Evolutionary conservation across 2,329 filamentous ascomycete genomes (phyloP).

Genomic region (Fonsecaea pedrosoi): DNA sequence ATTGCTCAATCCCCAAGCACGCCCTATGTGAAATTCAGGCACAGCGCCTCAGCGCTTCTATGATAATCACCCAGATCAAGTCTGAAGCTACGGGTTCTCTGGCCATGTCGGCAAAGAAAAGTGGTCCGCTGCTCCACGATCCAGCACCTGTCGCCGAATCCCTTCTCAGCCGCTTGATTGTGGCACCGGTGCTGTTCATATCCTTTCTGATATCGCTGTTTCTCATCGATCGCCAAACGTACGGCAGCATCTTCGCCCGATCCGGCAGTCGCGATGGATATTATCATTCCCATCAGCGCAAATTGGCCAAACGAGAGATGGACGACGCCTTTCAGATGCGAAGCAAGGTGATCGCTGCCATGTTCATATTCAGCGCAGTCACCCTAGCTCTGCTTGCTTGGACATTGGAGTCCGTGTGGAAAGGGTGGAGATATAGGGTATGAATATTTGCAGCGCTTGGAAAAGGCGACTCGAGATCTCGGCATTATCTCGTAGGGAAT

Average conservation of each 20-base stretch:
- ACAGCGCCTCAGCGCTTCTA: constrained; percentile 5
- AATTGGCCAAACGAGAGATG: constrained; percentile 67
- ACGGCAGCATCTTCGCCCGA: constrained; percentile 52
- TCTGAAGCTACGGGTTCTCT: neutral
- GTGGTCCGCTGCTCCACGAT: constrained; percentile 9
- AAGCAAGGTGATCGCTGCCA: constrained; percentile 58
- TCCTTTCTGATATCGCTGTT: constrained; percentile 70
- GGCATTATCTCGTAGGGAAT: neutral
- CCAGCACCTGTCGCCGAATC: constrained; percentile 30
- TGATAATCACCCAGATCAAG: neutral
- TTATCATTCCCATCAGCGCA: constrained; percentile 65
- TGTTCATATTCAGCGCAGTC: constrained; percentile 51
- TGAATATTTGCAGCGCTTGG: constrained; percentile 3
- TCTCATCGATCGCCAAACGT: constrained; percentile 66
- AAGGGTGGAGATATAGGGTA: constrained; percentile 27
- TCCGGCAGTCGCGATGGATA: constrained; percentile 48
- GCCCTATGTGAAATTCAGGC: neutral
- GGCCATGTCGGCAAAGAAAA: constrained; percentile 25
- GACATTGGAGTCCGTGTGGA: constrained; percentile 34
- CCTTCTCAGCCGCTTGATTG: constrained; percentile 48
- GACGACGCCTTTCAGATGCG: constrained; percentile 69
- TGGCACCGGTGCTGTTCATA: constrained; percentile 69
- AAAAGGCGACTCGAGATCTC: neutral
- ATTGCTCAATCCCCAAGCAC: neutral
- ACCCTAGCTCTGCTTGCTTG: constrained; percentile 42